Percentiles rank a stretch among this genome's conserved stretches.
Evolutionary conservation across 2,329 filamentous ascomycete genomes (phyloP).

Genomic region (Colletotrichum australisinense): DNA sequence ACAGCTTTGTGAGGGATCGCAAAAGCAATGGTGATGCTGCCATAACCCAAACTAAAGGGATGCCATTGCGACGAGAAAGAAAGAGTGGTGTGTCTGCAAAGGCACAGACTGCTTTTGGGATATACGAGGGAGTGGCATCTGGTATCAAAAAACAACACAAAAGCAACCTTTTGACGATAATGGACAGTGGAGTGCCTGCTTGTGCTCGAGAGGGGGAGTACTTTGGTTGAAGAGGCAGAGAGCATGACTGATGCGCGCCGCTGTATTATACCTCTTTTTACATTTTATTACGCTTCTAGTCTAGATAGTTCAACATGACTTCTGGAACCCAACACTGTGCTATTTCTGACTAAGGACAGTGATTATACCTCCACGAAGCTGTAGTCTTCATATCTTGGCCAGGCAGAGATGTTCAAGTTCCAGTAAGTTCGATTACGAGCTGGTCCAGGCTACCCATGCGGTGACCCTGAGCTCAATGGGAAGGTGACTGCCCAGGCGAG

Average conservation of each 20-base stretch:
- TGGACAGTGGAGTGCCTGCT: conserved; percentile 25
- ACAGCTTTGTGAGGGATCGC: background rate
- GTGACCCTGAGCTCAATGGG: background rate
- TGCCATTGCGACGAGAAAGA: background rate
- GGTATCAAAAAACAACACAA: conserved; percentile 12
- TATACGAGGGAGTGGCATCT: background rate
- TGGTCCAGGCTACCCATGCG: background rate
- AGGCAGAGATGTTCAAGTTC: background rate
- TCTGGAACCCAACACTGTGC: background rate
- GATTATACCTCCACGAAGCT: too few species aligned
- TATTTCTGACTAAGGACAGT: background rate
- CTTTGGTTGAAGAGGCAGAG: conserved; percentile 3
- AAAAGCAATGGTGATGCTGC: background rate
- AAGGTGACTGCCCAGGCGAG: background rate
- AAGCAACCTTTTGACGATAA: conserved; percentile 34
- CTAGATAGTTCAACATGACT: conserved; percentile 20
- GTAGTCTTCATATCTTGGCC: background rate
- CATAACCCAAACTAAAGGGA: background rate
- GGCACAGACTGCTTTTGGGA: background rate
- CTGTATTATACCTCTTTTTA: conserved; percentile 35
- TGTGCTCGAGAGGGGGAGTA: conserved; percentile 3
- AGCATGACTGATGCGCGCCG: conserved; percentile 29
- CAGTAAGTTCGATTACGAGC: background rate
- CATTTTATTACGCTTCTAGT: conserved; percentile 10
- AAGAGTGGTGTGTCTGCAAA: background rate